A percentile compares a stretch with the other conserved stretches of the same genome.
Evolutionary conservation across 2,329 filamentous ascomycete species (phyloP).

Genomic region (Sclerotinia minor): DNA sequence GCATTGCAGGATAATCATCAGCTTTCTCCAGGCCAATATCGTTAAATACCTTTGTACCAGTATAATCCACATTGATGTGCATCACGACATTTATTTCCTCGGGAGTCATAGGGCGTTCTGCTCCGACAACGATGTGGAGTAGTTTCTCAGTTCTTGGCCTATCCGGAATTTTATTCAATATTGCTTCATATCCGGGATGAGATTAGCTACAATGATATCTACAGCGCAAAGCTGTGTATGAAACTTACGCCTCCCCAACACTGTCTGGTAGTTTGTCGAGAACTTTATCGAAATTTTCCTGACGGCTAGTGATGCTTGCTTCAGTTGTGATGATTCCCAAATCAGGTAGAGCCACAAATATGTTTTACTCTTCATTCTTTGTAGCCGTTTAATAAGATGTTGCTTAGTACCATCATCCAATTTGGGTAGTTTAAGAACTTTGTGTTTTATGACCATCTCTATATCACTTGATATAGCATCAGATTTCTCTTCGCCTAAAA

Average conservation of each 20-base stretch:
- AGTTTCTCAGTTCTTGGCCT: neutral
- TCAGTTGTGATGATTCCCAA: no score
- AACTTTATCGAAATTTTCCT: neutral
- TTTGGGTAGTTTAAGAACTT: neutral
- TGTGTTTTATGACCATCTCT: slow-evolving; percentile 19
- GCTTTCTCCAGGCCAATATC: neutral
- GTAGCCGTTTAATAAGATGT: neutral
- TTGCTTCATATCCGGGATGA: neutral
- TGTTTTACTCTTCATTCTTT: slow-evolving; percentile 6
- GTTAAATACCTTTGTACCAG: rapidly evolving
- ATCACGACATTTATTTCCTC: slow-evolving; percentile 17
- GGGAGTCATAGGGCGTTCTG: neutral
- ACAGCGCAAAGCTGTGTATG: neutral
- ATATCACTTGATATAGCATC: slow-evolving; percentile 23
- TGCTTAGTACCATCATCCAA: neutral
- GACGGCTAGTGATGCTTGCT: no score
- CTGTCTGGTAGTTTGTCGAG: neutral
- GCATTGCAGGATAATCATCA: neutral
- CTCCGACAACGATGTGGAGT: slow-evolving; percentile 21
- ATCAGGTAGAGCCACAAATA: slow-evolving; percentile 26
- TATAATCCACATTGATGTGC: neutral
- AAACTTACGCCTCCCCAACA: neutral
- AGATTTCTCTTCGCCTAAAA: slow-evolving; percentile 16
- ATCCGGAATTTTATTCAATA: neutral
- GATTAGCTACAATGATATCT: neutral